phyloP scores from a whole-genome alignment of 2,329 filamentous ascomycete species.

The Diaporthe amygdali region DNA sequence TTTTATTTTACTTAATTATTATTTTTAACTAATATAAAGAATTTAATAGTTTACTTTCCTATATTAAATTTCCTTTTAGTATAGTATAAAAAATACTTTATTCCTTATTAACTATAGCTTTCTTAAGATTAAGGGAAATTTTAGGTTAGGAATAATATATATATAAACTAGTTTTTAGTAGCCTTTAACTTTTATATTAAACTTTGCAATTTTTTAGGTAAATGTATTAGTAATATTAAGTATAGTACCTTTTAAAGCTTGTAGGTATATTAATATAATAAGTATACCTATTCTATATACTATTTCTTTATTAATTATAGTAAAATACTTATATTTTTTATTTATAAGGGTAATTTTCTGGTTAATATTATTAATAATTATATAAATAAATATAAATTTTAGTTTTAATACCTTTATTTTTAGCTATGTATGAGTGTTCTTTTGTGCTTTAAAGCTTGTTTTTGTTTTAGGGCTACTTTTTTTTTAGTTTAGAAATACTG shows the following conservation, averaged over 20 bases:
- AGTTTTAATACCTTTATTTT: not conserved
- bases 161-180: not conserved
- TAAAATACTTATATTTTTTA: not conserved
- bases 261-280: not conserved
- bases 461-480: not conserved
- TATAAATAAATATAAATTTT: not conserved
- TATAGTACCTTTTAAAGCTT: not conserved
- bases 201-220: not conserved
- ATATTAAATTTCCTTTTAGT: not conserved
- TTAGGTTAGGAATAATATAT: not conserved
- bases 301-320: not conserved
- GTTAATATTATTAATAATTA: not conserved
- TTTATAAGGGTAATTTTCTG: not conserved
- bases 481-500: not conserved
- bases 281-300: too few relatives aligned
- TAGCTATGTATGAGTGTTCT: not conserved
- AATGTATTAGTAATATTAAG: not conserved
- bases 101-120: not conserved
- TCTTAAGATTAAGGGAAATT: not conserved
- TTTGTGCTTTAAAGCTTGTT: not conserved
- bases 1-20: not conserved
- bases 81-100: not conserved
- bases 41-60: not conserved
- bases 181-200: not conserved
- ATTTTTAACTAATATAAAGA: not conserved